A percentile compares a stretch with the other conserved stretches of the same genome.
Evolutionary conservation across 2,329 filamentous ascomycete species (phyloP).

Genomic region (Aspergillus sp.): DNA sequence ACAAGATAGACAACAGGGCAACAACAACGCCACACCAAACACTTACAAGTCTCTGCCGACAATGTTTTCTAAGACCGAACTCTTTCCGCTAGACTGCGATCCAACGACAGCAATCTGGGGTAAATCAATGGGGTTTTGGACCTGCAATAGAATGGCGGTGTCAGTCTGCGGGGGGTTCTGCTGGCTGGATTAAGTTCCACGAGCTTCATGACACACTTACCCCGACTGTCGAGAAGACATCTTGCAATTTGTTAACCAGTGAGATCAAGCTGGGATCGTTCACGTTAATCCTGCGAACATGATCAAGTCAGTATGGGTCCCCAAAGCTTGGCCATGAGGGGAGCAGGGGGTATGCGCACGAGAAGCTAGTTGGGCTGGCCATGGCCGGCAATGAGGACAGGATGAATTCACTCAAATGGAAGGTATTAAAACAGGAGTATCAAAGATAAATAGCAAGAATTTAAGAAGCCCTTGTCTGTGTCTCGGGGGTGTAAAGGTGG

Average conservation of each 20-base stretch:
- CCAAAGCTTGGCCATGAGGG: conserved; percentile 14
- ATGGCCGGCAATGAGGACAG: conserved; percentile 31
- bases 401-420: conserved; percentile 4
- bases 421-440: conserved; percentile 1
- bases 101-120: conserved; percentile 98
- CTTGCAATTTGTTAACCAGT: conserved; percentile 97
- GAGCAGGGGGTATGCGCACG: conserved; percentile 34
- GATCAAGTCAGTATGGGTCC: conserved; percentile 17
- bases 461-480: not conserved
- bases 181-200: not conserved
- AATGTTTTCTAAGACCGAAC: conserved; percentile 97
- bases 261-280: conserved; percentile 67
- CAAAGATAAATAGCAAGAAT: conserved; percentile 1
- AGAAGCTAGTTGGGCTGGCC: conserved; percentile 41
- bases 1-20: conserved; percentile 1
- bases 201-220: conserved; percentile 44
- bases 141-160: conserved; percentile 45
- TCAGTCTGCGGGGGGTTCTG: conserved; percentile 14
- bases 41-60: conserved; percentile 97
- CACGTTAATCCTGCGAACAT: conserved; percentile 58
- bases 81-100: conserved; percentile 98
- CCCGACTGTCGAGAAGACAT: conserved; percentile 97
- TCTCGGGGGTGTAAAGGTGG: not conserved
- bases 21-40: conserved; percentile 11
- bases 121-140: conserved; percentile 98